These are phyloP conservation scores for Raffaelea ambrosiae DNA, from an alignment of 2,329 filamentous ascomycete species.

Conservation along the genomic window DNA sequence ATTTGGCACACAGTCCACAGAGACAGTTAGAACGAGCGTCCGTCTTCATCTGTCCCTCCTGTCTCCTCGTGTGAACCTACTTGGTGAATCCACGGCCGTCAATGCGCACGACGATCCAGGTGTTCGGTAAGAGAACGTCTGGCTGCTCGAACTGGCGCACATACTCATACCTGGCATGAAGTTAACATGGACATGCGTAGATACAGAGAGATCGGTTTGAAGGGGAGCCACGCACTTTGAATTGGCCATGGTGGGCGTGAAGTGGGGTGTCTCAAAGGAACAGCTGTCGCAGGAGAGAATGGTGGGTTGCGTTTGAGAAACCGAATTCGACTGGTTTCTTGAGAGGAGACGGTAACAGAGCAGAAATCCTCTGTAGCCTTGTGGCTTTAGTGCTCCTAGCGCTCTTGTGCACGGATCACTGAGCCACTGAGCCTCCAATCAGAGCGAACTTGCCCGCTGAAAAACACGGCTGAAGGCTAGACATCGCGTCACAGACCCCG, in stretches of 20 bases:
- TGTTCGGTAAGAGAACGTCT: constrained; percentile 75
- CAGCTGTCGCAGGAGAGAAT: neutral
- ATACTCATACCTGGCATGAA: constrained; percentile 66
- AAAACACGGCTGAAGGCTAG: neutral
- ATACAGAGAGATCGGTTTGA: neutral
- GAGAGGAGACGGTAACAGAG: too few relatives aligned
- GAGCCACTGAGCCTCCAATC: neutral
- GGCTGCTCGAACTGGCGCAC: constrained; percentile 82
- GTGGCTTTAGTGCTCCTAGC: neutral
- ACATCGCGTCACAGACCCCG: too few relatives aligned
- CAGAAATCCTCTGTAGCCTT: too few relatives aligned
- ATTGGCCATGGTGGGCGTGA: constrained; percentile 16
- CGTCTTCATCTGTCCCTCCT: too few relatives aligned
- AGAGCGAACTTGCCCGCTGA: too few relatives aligned
- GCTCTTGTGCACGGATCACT: neutral
- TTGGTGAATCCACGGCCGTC: constrained; percentile 95
- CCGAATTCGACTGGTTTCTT: too few relatives aligned
- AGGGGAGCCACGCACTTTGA: constrained; percentile 15
- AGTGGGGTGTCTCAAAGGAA: too few relatives aligned
- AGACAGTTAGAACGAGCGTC: too few relatives aligned
- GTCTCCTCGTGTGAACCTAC: constrained; percentile 30
- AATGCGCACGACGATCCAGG: constrained; percentile 90
- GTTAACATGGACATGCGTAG: constrained; percentile 24
- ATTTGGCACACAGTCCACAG: constrained; percentile 67
- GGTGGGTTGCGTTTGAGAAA: neutral